Conservation (phyloP, 495 filamentous ascomycete genomes). For the Annulohypoxylon moriforme region DNA sequence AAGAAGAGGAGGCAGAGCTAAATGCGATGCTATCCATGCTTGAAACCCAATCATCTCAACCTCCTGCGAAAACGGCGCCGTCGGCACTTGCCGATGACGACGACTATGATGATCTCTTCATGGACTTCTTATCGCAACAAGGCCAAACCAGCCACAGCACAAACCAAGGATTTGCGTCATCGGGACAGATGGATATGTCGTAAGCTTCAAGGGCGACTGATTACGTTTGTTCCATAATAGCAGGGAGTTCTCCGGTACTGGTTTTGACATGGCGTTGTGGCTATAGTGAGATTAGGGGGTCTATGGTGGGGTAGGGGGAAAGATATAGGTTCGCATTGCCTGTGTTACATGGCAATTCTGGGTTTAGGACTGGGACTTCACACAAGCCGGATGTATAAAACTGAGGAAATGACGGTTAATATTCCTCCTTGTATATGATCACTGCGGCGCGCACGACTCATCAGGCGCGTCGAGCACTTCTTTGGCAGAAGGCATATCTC, state of each 20-base stretch:
- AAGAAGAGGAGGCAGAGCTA: slow-evolving; percentile 68
- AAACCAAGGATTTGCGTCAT: slow-evolving; percentile 29
- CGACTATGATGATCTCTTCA: slow-evolving; percentile 66
- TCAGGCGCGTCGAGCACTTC: slow-evolving; percentile 77
- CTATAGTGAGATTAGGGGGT: slow-evolving; percentile 35
- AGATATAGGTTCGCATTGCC: slow-evolving; percentile 45
- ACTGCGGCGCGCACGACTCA: slow-evolving; percentile 78
- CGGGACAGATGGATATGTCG: slow-evolving; percentile 49
- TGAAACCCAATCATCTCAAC: slow-evolving; percentile 30
- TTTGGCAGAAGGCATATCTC: slow-evolving; percentile 83
- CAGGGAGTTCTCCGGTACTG: slow-evolving; percentile 29
- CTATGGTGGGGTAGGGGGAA: slow-evolving; percentile 31
- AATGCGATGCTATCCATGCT: slow-evolving; percentile 65
- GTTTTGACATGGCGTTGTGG: slow-evolving; percentile 37
- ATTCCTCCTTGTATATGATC: slow-evolving; percentile 50
- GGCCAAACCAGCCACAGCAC: slow-evolving; percentile 3
- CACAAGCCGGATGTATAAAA: slow-evolving; percentile 39
- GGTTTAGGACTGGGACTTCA: slow-evolving; percentile 30
- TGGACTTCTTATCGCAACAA: slow-evolving; percentile 49
- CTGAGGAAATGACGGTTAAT: slow-evolving; percentile 11
- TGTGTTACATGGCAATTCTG: slow-evolving; percentile 29
- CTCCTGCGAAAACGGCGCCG: slow-evolving; percentile 27
- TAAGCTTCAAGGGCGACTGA: slow-evolving; percentile 9
- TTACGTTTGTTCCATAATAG: slow-evolving; percentile 13
- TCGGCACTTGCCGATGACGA: slow-evolving; percentile 62